Conservation (phyloP, 2,329 filamentous ascomycete species). For the Hypoxylon sp. region DNA sequence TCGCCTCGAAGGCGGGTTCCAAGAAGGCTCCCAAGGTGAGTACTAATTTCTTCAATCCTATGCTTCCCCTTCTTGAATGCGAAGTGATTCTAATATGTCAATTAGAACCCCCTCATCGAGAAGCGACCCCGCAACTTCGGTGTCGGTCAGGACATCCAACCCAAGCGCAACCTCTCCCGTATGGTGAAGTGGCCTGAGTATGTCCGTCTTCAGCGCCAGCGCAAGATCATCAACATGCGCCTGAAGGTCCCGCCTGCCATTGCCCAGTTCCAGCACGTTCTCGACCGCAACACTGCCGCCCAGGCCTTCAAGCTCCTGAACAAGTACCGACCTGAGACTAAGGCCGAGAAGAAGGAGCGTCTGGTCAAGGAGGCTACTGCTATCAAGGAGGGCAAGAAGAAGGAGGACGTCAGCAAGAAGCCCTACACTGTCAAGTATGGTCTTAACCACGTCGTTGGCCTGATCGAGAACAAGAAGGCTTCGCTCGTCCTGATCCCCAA, state of each 20-base stretch:
- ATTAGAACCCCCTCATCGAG: constrained; percentile 98
- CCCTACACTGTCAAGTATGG: constrained; percentile 99
- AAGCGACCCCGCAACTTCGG: constrained; percentile 97
- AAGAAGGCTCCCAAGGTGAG: constrained; percentile 98
- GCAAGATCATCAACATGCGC: constrained; percentile 97
- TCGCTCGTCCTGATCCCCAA: constrained; percentile 98
- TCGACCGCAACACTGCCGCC: constrained; percentile 96
- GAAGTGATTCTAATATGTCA: constrained; percentile 44
- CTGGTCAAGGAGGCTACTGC: constrained; percentile 98
- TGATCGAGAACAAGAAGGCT: constrained; percentile 99
- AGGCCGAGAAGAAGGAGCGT: constrained; percentile 99
- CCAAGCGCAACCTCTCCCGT: constrained; percentile 92
- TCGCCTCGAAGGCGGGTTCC: constrained; percentile 89
- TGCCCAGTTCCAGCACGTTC: constrained; percentile 96
- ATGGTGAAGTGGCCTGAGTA: constrained; percentile 99
- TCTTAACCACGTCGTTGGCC: constrained; percentile 98
- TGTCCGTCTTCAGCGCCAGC: constrained; percentile 94
- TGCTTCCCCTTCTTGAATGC: not conserved
- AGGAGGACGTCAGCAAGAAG: constrained; percentile 99
- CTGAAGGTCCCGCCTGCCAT: constrained; percentile 98
- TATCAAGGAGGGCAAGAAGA: constrained; percentile 99
- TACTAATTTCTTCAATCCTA: constrained; percentile 51
- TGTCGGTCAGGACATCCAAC: constrained; percentile 99
- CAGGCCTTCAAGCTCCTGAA: constrained; percentile 99
- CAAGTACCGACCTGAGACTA: constrained; percentile 99